These are phyloP conservation scores for Curvularia spicifera DNA, from an alignment of 2,329 filamentous ascomycete species.

Conservation along the genomic window DNA sequence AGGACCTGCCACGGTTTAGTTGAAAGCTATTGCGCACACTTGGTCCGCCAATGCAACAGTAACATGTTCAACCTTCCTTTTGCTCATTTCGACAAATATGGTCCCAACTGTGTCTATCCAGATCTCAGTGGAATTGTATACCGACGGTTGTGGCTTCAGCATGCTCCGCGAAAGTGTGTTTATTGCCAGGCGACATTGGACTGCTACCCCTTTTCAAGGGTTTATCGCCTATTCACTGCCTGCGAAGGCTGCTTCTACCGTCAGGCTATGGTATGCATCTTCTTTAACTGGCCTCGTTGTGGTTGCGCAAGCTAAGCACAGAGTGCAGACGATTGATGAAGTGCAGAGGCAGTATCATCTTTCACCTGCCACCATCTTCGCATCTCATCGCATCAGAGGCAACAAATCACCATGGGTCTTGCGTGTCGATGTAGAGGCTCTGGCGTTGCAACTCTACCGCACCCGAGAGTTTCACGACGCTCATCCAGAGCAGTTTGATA, in stretches of 20 bases:
- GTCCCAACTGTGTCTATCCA: conserved; percentile 32
- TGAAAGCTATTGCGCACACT: conserved; percentile 36
- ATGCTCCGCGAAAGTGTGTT: conserved; percentile 36
- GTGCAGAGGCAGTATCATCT: conserved; percentile 41
- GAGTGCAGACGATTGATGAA: conserved; percentile 34
- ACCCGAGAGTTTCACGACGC: conserved; percentile 39
- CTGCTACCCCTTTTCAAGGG: conserved; percentile 32
- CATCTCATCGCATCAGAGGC: conserved; percentile 27
- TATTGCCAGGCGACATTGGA: conserved; percentile 35
- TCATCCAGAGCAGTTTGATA: conserved; percentile 30
- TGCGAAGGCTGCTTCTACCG: conserved; percentile 42
- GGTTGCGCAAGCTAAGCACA: conserved; percentile 5
- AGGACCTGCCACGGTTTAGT: conserved; percentile 27
- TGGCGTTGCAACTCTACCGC: conserved; percentile 39
- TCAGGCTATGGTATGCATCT: conserved; percentile 32
- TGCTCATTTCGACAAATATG: conserved; percentile 28
- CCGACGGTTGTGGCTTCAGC: conserved; percentile 41
- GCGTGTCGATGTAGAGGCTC: conserved; percentile 39
- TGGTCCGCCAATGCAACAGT: conserved; percentile 34
- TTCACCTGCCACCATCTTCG: conserved; percentile 20
- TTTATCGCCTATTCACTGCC: conserved; percentile 27
- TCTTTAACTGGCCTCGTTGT: background rate
- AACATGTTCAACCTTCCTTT: conserved; percentile 41
- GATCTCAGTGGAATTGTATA: conserved; percentile 38
- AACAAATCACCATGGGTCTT: conserved; percentile 32